These are phyloP conservation scores for Diatrype stigma DNA, from an alignment of 2,329 filamentous ascomycete species.

Conservation along the genomic window DNA sequence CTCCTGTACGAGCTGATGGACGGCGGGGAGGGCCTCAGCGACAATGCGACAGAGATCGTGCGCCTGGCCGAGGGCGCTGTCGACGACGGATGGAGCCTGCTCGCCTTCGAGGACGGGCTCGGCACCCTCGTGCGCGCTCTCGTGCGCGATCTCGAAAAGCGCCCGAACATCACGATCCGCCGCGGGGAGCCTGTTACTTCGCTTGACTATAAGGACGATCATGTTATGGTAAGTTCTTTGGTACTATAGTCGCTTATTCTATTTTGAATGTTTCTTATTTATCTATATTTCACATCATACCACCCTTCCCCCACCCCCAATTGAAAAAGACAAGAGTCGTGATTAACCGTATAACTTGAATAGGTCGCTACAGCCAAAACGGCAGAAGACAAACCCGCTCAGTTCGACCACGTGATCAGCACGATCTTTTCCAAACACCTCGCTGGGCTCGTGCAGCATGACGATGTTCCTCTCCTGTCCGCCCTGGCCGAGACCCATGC, in stretches of 20 bases:
- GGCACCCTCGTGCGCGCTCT: conserved; percentile 55
- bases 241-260: no score
- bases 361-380: no score
- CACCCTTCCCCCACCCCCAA: no score
- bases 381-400: conserved; percentile 10
- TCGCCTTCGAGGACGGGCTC: conserved; percentile 58
- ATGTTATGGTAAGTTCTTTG: conserved; percentile 37
- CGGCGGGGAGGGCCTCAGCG: conserved; percentile 2
- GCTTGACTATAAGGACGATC: conserved; percentile 35
- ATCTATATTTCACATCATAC: no score
- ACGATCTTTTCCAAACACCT: conserved; percentile 53
- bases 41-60: conserved; percentile 13
- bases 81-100: conserved; percentile 27
- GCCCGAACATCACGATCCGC: conserved; percentile 58
- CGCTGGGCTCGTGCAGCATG: conserved; percentile 29
- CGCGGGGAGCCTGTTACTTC: conserved; percentile 43
- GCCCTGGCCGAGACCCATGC: conserved; percentile 53
- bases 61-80: conserved; percentile 25
- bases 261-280: no score
- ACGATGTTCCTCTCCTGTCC: conserved; percentile 38
- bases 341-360: no score
- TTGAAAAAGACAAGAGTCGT: no score
- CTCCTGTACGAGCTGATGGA: conserved; percentile 19
- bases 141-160: conserved; percentile 42
- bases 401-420: conserved; percentile 59